These are phyloP conservation scores for Glaciozyma antarctica DNA, from an alignment of 768 basidiomycete genomes.

Conservation along the genomic window DNA sequence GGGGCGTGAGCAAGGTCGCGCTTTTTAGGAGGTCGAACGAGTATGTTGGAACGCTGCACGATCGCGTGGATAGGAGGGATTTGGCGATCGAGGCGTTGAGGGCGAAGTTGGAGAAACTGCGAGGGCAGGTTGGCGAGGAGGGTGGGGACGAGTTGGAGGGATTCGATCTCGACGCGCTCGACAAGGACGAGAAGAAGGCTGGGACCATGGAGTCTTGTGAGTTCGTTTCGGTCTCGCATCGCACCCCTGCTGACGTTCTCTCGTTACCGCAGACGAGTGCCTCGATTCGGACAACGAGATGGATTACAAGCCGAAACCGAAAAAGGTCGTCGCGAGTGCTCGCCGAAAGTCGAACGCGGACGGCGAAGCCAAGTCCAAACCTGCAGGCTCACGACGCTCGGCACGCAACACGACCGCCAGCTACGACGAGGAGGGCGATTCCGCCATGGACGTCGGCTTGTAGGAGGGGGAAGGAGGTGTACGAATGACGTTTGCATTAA, in stretches of 20 bases:
- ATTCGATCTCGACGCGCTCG: conserved; percentile 24
- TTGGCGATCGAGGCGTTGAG: conserved; percentile 21
- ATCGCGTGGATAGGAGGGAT: conserved; percentile 30
- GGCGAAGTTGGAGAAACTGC: conserved; percentile 17
- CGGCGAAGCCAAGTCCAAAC: neutral
- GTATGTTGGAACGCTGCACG: conserved; percentile 33
- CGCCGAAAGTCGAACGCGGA: conserved; percentile 1
- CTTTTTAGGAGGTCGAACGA: conserved; percentile 35
- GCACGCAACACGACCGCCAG: neutral
- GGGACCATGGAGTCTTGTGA: conserved; percentile 26
- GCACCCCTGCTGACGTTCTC: neutral
- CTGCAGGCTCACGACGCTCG: neutral
- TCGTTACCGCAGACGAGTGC: neutral
- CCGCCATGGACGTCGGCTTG: neutral
- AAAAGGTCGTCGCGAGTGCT: neutral
- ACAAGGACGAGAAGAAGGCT: conserved; percentile 21
- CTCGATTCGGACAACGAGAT: conserved; percentile 1
- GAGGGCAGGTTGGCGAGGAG: neutral
- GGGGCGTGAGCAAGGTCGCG: conserved; percentile 37
- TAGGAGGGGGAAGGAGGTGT: neutral
- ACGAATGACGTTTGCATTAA: too few relatives aligned
- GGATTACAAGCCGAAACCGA: neutral
- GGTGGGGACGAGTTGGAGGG: conserved; percentile 18
- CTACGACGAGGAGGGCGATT: neutral
- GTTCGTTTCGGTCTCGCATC: neutral